Conservation (phyloP, 192 early-diverging fungal genomes). For the Backusella luteola region DNA sequence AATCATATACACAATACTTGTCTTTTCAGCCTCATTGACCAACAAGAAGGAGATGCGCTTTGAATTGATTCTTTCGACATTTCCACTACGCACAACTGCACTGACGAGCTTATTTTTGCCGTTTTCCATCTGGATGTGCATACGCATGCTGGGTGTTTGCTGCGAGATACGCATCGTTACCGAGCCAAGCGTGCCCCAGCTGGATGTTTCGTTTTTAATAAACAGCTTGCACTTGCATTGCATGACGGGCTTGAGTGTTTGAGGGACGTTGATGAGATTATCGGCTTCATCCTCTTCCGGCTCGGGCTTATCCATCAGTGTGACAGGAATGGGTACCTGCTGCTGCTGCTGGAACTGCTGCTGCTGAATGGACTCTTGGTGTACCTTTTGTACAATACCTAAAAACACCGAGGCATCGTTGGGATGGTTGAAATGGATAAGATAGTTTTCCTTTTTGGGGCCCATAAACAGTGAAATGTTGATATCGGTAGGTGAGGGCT, state of each 20-base stretch:
- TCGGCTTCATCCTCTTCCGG: not conserved
- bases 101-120: slow-evolving; percentile 48
- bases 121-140: slow-evolving; percentile 47
- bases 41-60: slow-evolving; percentile 50
- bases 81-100: slow-evolving; percentile 46
- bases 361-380: slow-evolving; percentile 28
- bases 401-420: slow-evolving; percentile 40
- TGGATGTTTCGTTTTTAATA: slow-evolving; percentile 50
- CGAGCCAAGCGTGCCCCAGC: slow-evolving; percentile 48
- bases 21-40: slow-evolving; percentile 40
- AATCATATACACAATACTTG: slow-evolving; percentile 54
- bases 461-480: slow-evolving; percentile 53
- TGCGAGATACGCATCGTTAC: slow-evolving; percentile 44
- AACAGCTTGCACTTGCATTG: slow-evolving; percentile 48
- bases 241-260: slow-evolving; percentile 36
- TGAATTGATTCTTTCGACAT: slow-evolving; percentile 43
- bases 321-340: not conserved
- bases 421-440: slow-evolving; percentile 37
- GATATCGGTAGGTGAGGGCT: slow-evolving; percentile 44
- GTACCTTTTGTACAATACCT: slow-evolving; percentile 36
- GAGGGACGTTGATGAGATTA: slow-evolving; percentile 22
- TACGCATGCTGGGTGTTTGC: slow-evolving; percentile 48
- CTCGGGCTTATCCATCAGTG: not conserved
- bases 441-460: slow-evolving; percentile 45
- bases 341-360: slow-evolving; percentile 27